Percentiles rank a stretch among this genome's conserved stretches.
Conservation (phyloP, 306 rosid species). For the Trifolium dubium region DNA sequence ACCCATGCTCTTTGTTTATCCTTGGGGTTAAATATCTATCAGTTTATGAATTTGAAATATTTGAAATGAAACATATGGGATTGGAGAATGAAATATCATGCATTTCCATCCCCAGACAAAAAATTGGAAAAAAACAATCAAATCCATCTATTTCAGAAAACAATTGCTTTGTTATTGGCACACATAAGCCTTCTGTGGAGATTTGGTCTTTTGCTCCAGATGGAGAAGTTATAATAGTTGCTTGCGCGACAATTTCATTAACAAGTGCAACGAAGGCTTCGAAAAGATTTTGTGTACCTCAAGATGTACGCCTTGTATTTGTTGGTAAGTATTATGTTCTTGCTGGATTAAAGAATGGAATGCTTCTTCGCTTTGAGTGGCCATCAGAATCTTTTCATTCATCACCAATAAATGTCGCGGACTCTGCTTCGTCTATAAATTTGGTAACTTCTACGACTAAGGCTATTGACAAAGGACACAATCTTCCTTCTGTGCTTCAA, state of each 20-base stretch:
- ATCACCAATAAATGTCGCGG: slow-evolving; percentile 42
- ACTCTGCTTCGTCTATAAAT: too few species aligned
- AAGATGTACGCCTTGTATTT: slow-evolving; percentile 83
- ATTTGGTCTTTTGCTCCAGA: slow-evolving; percentile 55
- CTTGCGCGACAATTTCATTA: slow-evolving; percentile 70
- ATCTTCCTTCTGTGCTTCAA: slow-evolving; percentile 64
- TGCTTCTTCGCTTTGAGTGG: slow-evolving; percentile 95
- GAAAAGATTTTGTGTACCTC: slow-evolving; percentile 83
- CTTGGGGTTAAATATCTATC: slow-evolving; percentile 77
- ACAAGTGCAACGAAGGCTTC: too few species aligned
- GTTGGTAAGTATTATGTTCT: slow-evolving; percentile 77
- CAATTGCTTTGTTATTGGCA: slow-evolving; percentile 71
- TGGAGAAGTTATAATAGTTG: slow-evolving; percentile 62
- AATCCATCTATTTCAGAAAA: slow-evolving; percentile 46
- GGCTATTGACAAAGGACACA: too few species aligned
- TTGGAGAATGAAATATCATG: slow-evolving; percentile 82
- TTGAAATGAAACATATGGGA: slow-evolving; percentile 72
- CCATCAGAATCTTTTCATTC: slow-evolving; percentile 60
- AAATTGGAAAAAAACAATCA: slow-evolving; percentile 45
- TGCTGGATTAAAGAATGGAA: slow-evolving; percentile 89
- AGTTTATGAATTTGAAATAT: slow-evolving; percentile 62
- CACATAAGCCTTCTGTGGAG: slow-evolving; percentile 90
- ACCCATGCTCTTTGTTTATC: slow-evolving; percentile 72
- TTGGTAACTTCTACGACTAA: too few species aligned
- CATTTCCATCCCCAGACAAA: slow-evolving; percentile 74